Base-by-base conservation (phyloP, 495 filamentous ascomycete species). In the Tetracladium marchalianum region DNA sequence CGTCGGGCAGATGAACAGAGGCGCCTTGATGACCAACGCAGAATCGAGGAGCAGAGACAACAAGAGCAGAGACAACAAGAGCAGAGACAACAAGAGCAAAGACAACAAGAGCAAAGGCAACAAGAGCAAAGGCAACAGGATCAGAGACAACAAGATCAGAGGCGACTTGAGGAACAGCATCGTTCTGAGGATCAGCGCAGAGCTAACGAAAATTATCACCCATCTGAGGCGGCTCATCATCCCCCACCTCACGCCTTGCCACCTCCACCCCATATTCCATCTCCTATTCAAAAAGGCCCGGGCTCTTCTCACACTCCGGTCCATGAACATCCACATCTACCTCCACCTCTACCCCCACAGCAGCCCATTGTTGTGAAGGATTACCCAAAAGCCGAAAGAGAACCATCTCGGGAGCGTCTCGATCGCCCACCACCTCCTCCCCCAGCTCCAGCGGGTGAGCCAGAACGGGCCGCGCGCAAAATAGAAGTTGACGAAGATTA, bases 401-500 rank as follows among this genome's bases (percentile, higher is more conserved):
- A 67, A 38, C 65, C 67, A 41, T 60, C 73, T 42, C 31, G 48
- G 12, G 44, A 47, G 40, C 51, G 43, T n/a, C 27, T 46, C 16
- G 43, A 46, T 10, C 56, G 67, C 47, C 41, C 58, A 60, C 40
- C 59, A 61, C 59, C 67, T 43, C 53, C 61, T n/a, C 70, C 71
- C 44, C 62, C 72, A 11, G 62, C 68, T 31, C 62, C 69, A 7
- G 53, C 69, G 12, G 69, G 67, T 24, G 79, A 84, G 56, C 73
- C 74, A 38, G 92, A 98, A 66, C 76, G 89, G 11, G 86, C 92
- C 5, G 84, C 85, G 31, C 77, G 92, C 8, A 92, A 95, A 62
- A 93, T 98, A 81, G 92, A 97, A 17, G 84, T 97, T 36, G 92
- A 98, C 59, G 90, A 98, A 62, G 95, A 98, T 51, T 76, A 81